Base-by-base conservation (phyloP, 1,284 basidiomycete species). In the Sphaerobolus stellatus region DNA sequence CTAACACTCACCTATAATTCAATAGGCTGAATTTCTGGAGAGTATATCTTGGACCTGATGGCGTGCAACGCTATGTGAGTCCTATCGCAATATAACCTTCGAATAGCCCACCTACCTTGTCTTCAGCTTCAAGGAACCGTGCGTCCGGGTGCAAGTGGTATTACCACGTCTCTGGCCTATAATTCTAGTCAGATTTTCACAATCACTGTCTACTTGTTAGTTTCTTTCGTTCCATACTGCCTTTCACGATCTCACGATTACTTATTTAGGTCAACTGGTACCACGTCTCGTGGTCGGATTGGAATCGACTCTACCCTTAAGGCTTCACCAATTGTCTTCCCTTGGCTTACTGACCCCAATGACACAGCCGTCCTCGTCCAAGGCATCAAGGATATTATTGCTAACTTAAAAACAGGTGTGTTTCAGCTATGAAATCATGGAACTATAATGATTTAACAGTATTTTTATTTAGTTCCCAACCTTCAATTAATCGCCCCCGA, bases 11-110 rank as follows among this genome's bases (percentile, higher is more conserved):
- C 14, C 27, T 16, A 36, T 29, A 20, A 31, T 46, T 14, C 30
- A 38, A 24, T 52, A 81, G 80, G 55, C 62, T 82, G 54, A 86
- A 84, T 70, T 86, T 84, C 73, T 85, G 83, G 83, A 69, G 78
- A 30, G 78, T 81, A 1, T 76, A 78, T 54, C 58, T 62, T 13
- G 77, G 75, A 4, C 64, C 69, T 24, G 83, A 84, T 59, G 71
- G 72, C 16, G 72, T 64, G 34, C 76, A 75, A 1, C 77, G 81
- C 56, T 83, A 73, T 60, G 78, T 81, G 59, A 24, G 74, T 41
- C 36, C 41, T 20, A 44, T 11, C 28, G 43, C 40, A 38, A n/a
- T 41, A 36, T n/a, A 24, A 53, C 47, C 6, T 16, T 28, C 22
- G 38, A 18, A n/a, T n/a, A n/a, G 36, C 34, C 46, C 47, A 8